A percentile compares a stretch with the other conserved stretches of the same genome.
Conservation (phyloP, 2,329 filamentous ascomycete genomes). For the Nigrospora oryzae region DNA sequence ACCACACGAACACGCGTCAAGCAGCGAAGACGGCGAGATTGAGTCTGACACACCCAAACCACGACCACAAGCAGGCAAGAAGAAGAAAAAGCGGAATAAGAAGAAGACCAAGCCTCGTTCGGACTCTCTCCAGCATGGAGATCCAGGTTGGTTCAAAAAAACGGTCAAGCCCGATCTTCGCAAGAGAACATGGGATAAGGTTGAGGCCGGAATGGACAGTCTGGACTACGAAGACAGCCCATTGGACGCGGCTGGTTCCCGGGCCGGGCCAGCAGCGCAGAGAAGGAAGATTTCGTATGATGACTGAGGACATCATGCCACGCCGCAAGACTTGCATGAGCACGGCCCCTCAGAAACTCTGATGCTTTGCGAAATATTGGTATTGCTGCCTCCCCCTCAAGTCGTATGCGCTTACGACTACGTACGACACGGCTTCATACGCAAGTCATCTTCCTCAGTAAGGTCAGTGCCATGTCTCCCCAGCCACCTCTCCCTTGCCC, state of each 20-base stretch:
- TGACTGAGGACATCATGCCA: constrained; percentile 21
- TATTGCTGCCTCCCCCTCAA: too few relatives aligned
- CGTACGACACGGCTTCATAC: neutral
- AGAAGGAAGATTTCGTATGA: constrained; percentile 39
- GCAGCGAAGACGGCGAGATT: constrained; percentile 23
- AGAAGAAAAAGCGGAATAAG: constrained; percentile 28
- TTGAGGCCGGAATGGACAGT: constrained; percentile 50
- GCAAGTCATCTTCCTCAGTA: neutral
- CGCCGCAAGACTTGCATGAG: too few relatives aligned
- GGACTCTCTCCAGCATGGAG: constrained; percentile 1
- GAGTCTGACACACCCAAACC: constrained; percentile 17
- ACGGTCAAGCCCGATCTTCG: constrained; percentile 47
- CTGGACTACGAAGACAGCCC: constrained; percentile 54
- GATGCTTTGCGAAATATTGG: neutral
- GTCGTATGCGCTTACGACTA: too few relatives aligned
- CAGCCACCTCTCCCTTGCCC: neutral
- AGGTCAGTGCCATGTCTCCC: constrained; percentile 12
- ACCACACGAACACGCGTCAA: constrained; percentile 11
- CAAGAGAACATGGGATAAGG: constrained; percentile 60
- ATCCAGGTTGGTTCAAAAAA: constrained; percentile 6
- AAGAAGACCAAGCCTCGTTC: constrained; percentile 30
- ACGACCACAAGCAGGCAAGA: constrained; percentile 17
- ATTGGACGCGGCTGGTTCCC: constrained; percentile 11
- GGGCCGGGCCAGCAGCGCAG: constrained; percentile 21
- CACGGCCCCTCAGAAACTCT: neutral